phyloP scores from a whole-genome alignment of 495 filamentous ascomycete genomes.

The Hamigera avellanea region DNA sequence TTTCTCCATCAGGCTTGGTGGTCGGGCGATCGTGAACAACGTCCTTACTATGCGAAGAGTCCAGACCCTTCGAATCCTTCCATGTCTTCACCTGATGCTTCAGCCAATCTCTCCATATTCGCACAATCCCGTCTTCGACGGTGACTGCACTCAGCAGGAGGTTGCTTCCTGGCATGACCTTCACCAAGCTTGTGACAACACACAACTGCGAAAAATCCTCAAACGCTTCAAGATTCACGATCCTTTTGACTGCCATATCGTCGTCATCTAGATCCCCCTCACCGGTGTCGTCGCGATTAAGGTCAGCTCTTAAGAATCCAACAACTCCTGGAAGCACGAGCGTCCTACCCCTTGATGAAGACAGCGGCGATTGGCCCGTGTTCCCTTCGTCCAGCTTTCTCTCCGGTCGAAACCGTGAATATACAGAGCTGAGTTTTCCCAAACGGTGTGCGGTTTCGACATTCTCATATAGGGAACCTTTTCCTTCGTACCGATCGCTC shows the following conservation, averaged over 20 bases:
- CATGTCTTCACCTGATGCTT: slow-evolving; percentile 21
- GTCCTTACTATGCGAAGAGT: too few species aligned
- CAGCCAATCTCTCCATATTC: slow-evolving; percentile 62
- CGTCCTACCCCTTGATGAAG: slow-evolving; percentile 8
- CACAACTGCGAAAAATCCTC: slow-evolving; percentile 66
- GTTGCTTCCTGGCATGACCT: slow-evolving; percentile 44
- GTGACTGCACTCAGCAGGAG: slow-evolving; percentile 46
- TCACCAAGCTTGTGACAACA: slow-evolving; percentile 55
- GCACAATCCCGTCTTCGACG: slow-evolving; percentile 50
- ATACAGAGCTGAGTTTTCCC: slow-evolving; percentile 29
- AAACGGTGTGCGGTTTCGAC: slow-evolving; percentile 17
- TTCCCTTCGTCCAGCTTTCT: slow-evolving; percentile 20
- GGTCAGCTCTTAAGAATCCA: slow-evolving; percentile 13
- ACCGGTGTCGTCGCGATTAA: too few species aligned
- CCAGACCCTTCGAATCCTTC: slow-evolving; percentile 4
- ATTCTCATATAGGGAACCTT: slow-evolving; percentile 29
- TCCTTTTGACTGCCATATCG: slow-evolving; percentile 26
- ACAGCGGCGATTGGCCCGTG: slow-evolving; percentile 6
- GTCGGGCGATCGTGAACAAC: not conserved
- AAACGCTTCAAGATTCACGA: slow-evolving; percentile 51
- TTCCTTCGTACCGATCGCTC: slow-evolving; percentile 23
- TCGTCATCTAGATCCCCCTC: slow-evolving; percentile 2
- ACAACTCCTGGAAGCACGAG: slow-evolving; percentile 4
- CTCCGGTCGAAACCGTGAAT: slow-evolving; percentile 51
- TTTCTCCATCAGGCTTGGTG: slow-evolving; percentile 1